phyloP scores from a whole-genome alignment of 2,329 filamentous ascomycete species.

The Aspergillus eucalypticola region DNA sequence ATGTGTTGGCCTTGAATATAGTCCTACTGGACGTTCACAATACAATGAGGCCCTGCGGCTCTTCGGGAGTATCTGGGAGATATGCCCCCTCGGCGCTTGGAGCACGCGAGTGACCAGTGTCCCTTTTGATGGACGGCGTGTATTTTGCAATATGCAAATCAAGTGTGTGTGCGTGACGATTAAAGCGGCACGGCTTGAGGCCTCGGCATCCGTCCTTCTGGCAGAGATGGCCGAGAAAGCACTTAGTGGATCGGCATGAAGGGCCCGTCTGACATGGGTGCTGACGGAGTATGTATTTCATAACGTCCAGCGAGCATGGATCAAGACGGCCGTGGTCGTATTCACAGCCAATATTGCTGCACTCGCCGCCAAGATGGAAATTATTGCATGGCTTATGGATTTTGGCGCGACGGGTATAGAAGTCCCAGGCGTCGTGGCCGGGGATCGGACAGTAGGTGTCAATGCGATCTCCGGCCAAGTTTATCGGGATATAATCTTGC shows the following conservation, averaged over 20 bases:
- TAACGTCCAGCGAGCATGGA: conserved; percentile 39
- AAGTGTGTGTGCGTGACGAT: conserved; percentile 28
- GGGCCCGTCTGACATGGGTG: conserved; percentile 45
- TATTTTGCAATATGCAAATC: conserved; percentile 14
- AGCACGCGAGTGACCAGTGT: neutral
- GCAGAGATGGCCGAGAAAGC: conserved; percentile 49
- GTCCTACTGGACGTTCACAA: neutral
- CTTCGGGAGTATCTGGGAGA: neutral
- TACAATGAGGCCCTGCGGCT: neutral
- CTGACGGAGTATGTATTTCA: conserved; percentile 49
- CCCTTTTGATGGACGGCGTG: neutral
- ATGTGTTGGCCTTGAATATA: neutral
- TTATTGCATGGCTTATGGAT: conserved; percentile 53
- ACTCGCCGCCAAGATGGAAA: conserved; percentile 47
- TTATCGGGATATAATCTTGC: conserved; percentile 46
- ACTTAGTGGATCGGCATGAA: conserved; percentile 46
- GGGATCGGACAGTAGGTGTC: conserved; percentile 46
- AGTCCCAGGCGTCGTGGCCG: conserved; percentile 37
- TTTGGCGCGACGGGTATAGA: conserved; percentile 42
- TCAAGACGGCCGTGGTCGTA: conserved; percentile 52
- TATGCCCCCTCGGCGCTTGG: neutral
- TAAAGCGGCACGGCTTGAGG: conserved; percentile 34
- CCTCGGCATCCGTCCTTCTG: conserved; percentile 36
- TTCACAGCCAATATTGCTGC: conserved; percentile 39
- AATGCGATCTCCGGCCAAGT: conserved; percentile 50